Base-by-base conservation (phyloP, 139 green algal species). In the Volvox africanus region DNA sequence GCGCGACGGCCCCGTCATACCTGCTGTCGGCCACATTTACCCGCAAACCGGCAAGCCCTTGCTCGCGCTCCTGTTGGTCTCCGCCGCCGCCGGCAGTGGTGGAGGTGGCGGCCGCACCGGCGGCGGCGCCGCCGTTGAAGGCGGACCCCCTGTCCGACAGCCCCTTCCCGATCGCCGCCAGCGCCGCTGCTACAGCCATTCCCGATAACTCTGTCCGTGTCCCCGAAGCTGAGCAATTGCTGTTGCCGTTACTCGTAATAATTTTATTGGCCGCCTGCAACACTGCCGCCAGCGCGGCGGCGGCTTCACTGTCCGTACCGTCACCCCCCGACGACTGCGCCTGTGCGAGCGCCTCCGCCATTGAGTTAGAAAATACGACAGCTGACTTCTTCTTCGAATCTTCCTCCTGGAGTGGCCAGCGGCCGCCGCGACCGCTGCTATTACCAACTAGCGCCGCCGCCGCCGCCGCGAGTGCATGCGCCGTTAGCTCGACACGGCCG, bases 231-330 rank as follows among this genome's bases (percentile, higher is more conserved):
- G 75, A 81, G 30, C 18, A 6, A 30, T 81, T 81, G 30, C 75
- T 81, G 75, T 28, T 55, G 75, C 18, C 75, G 32, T 24, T 55
- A 30, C 75, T 81, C 17, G 75, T 61, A 13, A 81, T 50, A 9
- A 81, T 81, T 35, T 81, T 81, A 19, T 50, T 55, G 75, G 75
- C 75, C 1, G 75, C 75, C 9, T 81, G 30, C 32, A 81, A 30
- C 75, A 81, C 75, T 19, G 75, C 75, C 30, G 32, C 75, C 75
- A 81, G 75, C 75, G 75, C 75, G 32, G 75, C 30, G 32, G 75
- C 75, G 20, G 32, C 75, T n/a, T 81, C 75, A 35, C 75, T 79
- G 71, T 79, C 33, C 32, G 76, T 61, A 55, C 21, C 76, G 33
- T 55, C 76, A 26, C 76, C 76, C 12, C 11, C 35, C n/a, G 35